Conservation (phyloP, 331 rosid genomes). For the Arachis monticola region DNA sequence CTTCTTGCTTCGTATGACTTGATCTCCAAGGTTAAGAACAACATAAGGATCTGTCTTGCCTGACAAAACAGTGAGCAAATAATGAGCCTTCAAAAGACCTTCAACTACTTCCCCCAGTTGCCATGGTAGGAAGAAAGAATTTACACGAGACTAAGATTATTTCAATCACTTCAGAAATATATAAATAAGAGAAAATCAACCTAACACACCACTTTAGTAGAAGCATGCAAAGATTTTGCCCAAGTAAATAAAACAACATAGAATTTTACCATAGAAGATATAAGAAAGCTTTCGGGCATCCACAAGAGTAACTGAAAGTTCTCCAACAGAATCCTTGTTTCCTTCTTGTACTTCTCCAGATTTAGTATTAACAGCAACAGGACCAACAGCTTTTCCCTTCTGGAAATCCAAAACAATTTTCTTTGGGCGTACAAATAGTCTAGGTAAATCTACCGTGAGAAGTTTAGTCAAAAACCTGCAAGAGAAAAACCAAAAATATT, state of each 20-base stretch:
- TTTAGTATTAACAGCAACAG: conserved; percentile 65
- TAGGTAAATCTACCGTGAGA: conserved; percentile 94
- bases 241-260: conserved; percentile 27
- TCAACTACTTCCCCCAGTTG: neutral
- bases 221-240: conserved; percentile 26
- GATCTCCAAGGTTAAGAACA: conserved; percentile 80
- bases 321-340: conserved; percentile 92
- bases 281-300: conserved; percentile 95
- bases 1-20: conserved; percentile 88
- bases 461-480: conserved; percentile 94
- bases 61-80: conserved; percentile 37
- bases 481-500: conserved; percentile 28
- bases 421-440: conserved; percentile 95
- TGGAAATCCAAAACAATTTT: conserved; percentile 95
- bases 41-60: conserved; percentile 99
- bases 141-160: too few relatives aligned
- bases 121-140: neutral
- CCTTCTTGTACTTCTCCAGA: conserved; percentile 91
- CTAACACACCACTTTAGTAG: too few relatives aligned
- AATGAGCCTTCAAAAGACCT: conserved; percentile 11
- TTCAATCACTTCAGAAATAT: too few relatives aligned
- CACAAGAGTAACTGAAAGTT: conserved; percentile 90
- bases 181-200: too few relatives aligned
- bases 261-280: conserved; percentile 73
- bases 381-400: conserved; percentile 93